Evolutionary conservation across 164 flowering plant species (phyloP), one percentile per base, ranked within the genome.

Genomic region (Stephania yunnanensis): DNA sequence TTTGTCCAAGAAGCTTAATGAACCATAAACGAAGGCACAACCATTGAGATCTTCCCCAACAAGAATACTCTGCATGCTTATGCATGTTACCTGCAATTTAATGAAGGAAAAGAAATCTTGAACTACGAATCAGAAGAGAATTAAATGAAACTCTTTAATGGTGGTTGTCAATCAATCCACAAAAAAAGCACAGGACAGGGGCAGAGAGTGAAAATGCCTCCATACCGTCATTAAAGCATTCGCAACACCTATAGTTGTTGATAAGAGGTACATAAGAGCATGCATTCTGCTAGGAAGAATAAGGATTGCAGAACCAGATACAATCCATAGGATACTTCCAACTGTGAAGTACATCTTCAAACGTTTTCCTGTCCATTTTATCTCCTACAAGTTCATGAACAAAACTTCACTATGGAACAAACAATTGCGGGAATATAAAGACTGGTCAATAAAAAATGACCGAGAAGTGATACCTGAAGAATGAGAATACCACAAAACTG

Each of bases 1-100:
- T 82, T 93, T 95, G 85, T 95, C 99, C 86, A 95, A 69, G 83
- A 93, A 95, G 85, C 99, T 91, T 82, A 95, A 79, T 29, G 99
- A 92, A 69, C 97, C 98, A 82, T 90, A 92, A 25, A 93, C 99
- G 80, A 93, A 92, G 66, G 97, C 99, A 84, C 95, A 92, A 19
- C 99, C 99, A 85, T 88, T 84, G 52, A 91, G 83, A 84, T 89
- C 93, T 86, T 81, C 77, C 46, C 97, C 97, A 66, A 95, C 92
- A 58, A 93, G 84, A 68, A 88, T 77, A 81, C 91, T 95, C 83
- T 93, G 95, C 99, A 95, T 93, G 89, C 99, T 88, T 73, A 92
- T 81, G 76, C 87, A 92, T 44, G 98, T 90, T 73, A 36, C 42
- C 4, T 36, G 42, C 4, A 4, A 36, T 36, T 36, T 36, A 36